Base-by-base conservation (phyloP, 352 stramenopile genomes). In the Stephanocyclus meneghinianus region DNA sequence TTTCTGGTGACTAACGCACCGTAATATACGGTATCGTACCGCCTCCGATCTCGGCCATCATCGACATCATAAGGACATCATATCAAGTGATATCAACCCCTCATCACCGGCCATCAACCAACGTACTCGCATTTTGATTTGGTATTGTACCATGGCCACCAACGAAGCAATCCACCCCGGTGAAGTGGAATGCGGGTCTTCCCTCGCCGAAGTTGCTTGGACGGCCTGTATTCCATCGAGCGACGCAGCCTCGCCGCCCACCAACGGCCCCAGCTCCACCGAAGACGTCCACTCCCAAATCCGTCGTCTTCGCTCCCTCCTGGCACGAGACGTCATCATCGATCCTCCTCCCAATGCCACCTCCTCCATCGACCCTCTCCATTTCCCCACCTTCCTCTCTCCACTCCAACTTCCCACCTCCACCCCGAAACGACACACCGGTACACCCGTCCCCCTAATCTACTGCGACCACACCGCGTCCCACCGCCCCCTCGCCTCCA, bases 391-490 rank as follows among this genome's bases (percentile, higher is more conserved):
- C 16, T 89, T 90, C 76, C 71, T 79, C 47, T 90, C 84, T 7
- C 86, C 86, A 2, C 88, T 82, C 51, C 68, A 88, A 74, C 40
- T 5, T 21, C 69, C 74, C n/a, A 40, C 45, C 8, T 37, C 50
- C 26, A 40, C 37, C 11, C 11, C 45, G 2, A 21, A 56, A 35
- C 29, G 65, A 0, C 56, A 78, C 51, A 72, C 51, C 30, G 81
- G 71, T 45, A 82, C 83, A 35, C 30, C 69, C 42, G 76, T 92
- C 16, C 94, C 92, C 1, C 73, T 98, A 29, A 90, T 97, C 47
- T 99, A 98, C 80, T 95, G 93, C 6, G 96, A 99, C 90, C 98
- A 96, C 65, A 98, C 96, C 13, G 97, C 96, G 51, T 97, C 92
- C 45, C 93, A 94, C 66, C 94, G 96, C 71, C 89, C 95, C 3